These are phyloP conservation scores for Pseudoturritis turrita DNA, from an alignment of 345 rosid genomes.

Conservation along the genomic window DNA sequence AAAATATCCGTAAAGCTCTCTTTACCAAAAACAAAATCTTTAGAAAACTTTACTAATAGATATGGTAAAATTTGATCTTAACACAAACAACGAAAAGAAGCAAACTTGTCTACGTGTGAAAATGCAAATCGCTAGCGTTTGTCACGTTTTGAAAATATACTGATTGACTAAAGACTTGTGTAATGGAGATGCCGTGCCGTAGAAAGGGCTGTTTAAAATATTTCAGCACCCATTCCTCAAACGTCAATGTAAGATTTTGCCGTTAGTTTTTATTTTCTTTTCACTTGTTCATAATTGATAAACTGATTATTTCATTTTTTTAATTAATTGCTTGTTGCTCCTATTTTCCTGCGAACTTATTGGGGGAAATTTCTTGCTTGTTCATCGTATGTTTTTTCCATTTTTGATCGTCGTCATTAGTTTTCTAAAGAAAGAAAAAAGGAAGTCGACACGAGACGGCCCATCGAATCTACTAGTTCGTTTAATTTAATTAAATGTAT, in stretches of 20 bases:
- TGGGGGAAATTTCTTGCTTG: conserved; percentile 11
- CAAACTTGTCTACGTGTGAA: not conserved
- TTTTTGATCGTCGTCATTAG: not conserved
- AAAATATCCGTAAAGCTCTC: too few relatives aligned
- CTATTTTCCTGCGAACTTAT: not conserved
- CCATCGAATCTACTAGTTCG: not conserved
- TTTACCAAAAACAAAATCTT: too few relatives aligned
- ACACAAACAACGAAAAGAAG: not conserved
- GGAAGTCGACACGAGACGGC: not conserved
- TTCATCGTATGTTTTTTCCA: not conserved
- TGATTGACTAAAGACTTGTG: not conserved
- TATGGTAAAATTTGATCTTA: not conserved
- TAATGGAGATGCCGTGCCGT: conserved; percentile 22
- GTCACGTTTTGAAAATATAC: not conserved
- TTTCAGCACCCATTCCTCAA: conserved; percentile 20
- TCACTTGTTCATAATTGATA: not conserved
- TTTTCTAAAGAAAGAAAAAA: not conserved
- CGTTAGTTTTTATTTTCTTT: conserved; percentile 3
- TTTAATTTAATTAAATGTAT: not conserved
- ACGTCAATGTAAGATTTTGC: conserved; percentile 29
- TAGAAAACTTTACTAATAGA: too few relatives aligned
- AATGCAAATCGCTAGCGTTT: not conserved
- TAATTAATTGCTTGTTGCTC: not conserved
- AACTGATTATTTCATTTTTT: not conserved
- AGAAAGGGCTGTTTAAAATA: not conserved